These are phyloP conservation scores for Ceratobasidium sp. DNA, from an alignment of 1,284 basidiomycete genomes.

Conservation along the genomic window DNA sequence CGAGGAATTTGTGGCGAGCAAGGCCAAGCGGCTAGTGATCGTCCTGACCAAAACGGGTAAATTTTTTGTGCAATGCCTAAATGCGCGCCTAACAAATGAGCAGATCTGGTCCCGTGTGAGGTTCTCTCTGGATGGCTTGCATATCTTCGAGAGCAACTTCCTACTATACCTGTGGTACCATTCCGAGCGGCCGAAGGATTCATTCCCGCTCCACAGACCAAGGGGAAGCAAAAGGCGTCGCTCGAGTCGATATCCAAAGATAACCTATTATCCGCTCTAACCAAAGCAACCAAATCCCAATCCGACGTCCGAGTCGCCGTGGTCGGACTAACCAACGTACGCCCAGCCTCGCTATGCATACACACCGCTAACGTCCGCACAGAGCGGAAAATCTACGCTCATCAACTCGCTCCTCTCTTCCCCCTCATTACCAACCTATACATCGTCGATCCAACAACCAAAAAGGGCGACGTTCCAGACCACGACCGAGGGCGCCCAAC, in stretches of 20 bases:
- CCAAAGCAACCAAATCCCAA: slow-evolving; percentile 55
- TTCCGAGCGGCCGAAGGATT: slow-evolving; percentile 82
- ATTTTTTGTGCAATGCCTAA: slow-evolving; percentile 45
- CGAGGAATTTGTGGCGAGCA: slow-evolving; percentile 61
- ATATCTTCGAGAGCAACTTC: slow-evolving; percentile 59
- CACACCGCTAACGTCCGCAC: slow-evolving; percentile 20
- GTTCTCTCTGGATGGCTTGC: slow-evolving; percentile 78
- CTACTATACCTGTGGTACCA: slow-evolving; percentile 72
- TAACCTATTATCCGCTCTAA: slow-evolving; percentile 51
- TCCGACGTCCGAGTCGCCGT: slow-evolving; percentile 66
- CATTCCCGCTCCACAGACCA: slow-evolving; percentile 54
- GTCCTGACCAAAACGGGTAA: slow-evolving; percentile 88
- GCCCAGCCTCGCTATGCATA: slow-evolving; percentile 44
- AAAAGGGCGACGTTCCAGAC: slow-evolving; percentile 64
- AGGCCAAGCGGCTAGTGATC: slow-evolving; percentile 64
- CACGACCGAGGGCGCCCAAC: slow-evolving; percentile 72
- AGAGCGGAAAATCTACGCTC: slow-evolving; percentile 83
- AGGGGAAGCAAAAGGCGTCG: slow-evolving; percentile 48
- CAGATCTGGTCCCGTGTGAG: slow-evolving; percentile 86
- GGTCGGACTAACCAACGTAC: slow-evolving; percentile 76
- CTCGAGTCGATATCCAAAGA: slow-evolving; percentile 60
- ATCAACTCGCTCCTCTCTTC: slow-evolving; percentile 74
- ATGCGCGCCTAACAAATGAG: slow-evolving; percentile 43
- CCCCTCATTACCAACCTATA: slow-evolving; percentile 67
- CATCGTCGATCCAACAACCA: slow-evolving; percentile 51